Conservation (phyloP, 2,329 filamentous ascomycete genomes). For the Tolypocladium amazonense region DNA sequence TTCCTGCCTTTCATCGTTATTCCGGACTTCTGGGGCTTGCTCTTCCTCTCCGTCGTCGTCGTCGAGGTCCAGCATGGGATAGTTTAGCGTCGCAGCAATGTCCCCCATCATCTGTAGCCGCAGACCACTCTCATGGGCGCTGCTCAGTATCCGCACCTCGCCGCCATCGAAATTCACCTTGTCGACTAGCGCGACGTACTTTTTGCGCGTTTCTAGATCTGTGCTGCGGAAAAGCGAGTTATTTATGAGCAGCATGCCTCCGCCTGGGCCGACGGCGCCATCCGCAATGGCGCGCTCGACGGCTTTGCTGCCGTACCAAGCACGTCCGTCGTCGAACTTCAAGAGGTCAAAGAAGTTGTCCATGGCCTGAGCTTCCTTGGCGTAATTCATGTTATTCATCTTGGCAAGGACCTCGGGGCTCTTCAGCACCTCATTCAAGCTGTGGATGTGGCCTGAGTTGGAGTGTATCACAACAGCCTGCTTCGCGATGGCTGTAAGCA, state of each 20-base stretch:
- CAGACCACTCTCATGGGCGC: conserved; percentile 87
- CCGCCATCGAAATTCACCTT: conserved; percentile 79
- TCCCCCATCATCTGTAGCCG: conserved; percentile 74
- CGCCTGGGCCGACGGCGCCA: conserved; percentile 79
- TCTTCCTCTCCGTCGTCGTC: conserved; percentile 52
- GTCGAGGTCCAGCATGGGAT: conserved; percentile 73
- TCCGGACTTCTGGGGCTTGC: conserved; percentile 3
- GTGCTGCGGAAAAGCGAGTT: conserved; percentile 81
- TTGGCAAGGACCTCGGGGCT: conserved; percentile 67
- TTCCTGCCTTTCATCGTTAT: conserved; percentile 10
- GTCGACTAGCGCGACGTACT: conserved; percentile 80
- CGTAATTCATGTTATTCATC: conserved; percentile 80
- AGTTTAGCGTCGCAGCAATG: conserved; percentile 84
- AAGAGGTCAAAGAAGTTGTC: conserved; percentile 72
- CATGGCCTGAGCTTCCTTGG: conserved; percentile 72
- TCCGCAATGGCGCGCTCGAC: conserved; percentile 76
- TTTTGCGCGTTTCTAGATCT: conserved; percentile 63
- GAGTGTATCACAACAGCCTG: conserved; percentile 69
- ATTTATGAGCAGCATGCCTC: conserved; percentile 75
- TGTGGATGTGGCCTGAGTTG: conserved; percentile 77
- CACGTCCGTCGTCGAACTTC: conserved; percentile 73
- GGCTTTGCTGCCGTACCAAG: conserved; percentile 80
- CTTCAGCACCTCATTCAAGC: conserved; percentile 76
- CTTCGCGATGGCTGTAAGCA: conserved; percentile 50
- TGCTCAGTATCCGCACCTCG: conserved; percentile 80